Base-by-base conservation (phyloP, 768 basidiomycete species). In the Daedaleopsis nitida region DNA sequence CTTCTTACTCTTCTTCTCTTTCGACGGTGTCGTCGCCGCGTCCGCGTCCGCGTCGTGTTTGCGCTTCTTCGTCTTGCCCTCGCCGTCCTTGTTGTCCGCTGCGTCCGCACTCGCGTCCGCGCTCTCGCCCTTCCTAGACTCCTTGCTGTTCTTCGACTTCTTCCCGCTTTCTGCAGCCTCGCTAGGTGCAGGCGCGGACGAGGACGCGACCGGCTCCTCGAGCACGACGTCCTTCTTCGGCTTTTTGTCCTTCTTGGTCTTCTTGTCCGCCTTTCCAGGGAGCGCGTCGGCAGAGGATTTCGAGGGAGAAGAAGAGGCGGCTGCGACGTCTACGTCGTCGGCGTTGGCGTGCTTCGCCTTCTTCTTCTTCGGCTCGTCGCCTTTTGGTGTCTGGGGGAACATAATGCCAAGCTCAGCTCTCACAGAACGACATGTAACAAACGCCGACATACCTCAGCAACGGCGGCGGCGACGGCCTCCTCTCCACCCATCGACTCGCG, bases 61-160 rank as follows among this genome's bases (percentile, higher is more conserved):
- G 53, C 75, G 75, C 63, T 77, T 80, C 61, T 74, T 78, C 42
- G 66, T 69, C 62, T 70, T 69, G 64, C 63, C 62, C 63, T 66
- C 38, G 55, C 60, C 54, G 9, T 53, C 58, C 16, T 17, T 52
- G 6, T 66, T 35, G 52, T 62, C 54, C 12, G 56, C 58, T 12
- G 19, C 57, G 17, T 42, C 39, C 39, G 38, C 59, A 16, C 50
- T 50, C 16, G 27, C 43, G 13, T 39, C 39, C 8, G 37, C 32
- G 42, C 49, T 38, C 48, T 58, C 52, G 7, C 19, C 55, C 37
- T 51, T 52, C 52, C 23, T 37, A 7, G 43, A 32, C 48, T 62
- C 69, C 58, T 39, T 63, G 23, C 56, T 67, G 58, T 69, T 69
- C 60, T 67, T 66, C 51, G 75, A 68, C 62, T 74, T 73, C 66